Conservation (phyloP, 2,329 filamentous ascomycete species). For the Metarhizium robertsii region DNA sequence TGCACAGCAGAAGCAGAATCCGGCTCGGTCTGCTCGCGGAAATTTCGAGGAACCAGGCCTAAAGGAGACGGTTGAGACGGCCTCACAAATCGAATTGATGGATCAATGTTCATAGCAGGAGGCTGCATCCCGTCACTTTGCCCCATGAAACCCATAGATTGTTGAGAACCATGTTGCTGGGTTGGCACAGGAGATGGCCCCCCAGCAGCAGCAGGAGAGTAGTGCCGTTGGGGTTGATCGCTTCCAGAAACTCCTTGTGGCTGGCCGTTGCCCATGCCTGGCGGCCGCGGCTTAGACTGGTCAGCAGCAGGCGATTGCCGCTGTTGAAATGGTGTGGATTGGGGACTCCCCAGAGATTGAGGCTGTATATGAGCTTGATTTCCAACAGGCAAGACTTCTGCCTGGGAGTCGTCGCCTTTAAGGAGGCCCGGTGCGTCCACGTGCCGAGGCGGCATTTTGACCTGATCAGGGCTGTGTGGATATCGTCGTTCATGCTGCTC, state of each 20-base stretch:
- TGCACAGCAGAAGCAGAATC: neutral
- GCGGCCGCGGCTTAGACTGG: neutral
- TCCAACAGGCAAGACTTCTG: neutral
- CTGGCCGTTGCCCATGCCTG: too few species aligned
- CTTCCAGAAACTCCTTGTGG: too few species aligned
- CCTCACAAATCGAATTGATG: neutral
- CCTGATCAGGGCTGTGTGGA: neutral
- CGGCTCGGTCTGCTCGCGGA: too few species aligned
- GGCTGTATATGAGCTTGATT: neutral
- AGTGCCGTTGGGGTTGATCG: too few species aligned
- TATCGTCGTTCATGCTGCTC: neutral
- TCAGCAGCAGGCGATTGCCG: neutral
- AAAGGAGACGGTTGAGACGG: neutral
- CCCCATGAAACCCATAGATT: neutral
- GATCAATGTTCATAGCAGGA: neutral
- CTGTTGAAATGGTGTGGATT: neutral
- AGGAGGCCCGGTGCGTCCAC: neutral
- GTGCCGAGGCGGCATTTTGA: neutral
- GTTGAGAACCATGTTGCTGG: neutral
- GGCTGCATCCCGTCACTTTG: neutral
- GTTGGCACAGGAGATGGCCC: neutral
- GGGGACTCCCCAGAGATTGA: neutral
- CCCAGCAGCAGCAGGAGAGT: too few species aligned
- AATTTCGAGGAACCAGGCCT: neutral
- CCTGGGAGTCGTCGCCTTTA: neutral